These are phyloP conservation scores for Amniculicola lignicola DNA, from an alignment of 495 filamentous ascomycete species.

Conservation along the genomic window DNA sequence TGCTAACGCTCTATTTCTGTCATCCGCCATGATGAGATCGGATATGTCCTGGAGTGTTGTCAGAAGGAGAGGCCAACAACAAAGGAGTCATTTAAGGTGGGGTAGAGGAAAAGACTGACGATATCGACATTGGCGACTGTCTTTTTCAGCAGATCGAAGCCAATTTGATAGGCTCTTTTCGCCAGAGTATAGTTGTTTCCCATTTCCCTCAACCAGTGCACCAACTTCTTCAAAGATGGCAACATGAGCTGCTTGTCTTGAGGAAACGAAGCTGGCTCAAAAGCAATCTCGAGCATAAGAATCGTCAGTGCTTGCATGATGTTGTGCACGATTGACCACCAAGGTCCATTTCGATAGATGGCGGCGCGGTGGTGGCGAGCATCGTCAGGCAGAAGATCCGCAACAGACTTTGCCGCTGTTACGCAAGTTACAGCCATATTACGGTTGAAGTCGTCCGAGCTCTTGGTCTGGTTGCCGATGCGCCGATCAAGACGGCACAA, in stretches of 20 bases:
- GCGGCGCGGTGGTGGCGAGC: slow-evolving; percentile 26
- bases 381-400: slow-evolving; percentile 52
- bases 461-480: slow-evolving; percentile 45
- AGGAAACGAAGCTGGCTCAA: background rate
- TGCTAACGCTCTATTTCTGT: background rate
- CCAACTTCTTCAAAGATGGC: slow-evolving; percentile 17
- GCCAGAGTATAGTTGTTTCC: slow-evolving; percentile 17
- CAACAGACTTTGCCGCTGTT: slow-evolving; percentile 53
- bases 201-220: slow-evolving; percentile 19
- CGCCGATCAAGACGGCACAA: slow-evolving; percentile 53
- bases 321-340: slow-evolving; percentile 64
- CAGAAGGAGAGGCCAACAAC: too few species aligned
- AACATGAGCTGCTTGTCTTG: slow-evolving; percentile 5
- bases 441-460: slow-evolving; percentile 50
- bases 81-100: background rate
- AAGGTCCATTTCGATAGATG: slow-evolving; percentile 54
- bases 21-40: too few species aligned
- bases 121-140: background rate
- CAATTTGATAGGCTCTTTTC: slow-evolving; percentile 8
- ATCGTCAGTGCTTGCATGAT: slow-evolving; percentile 60
- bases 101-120: slow-evolving; percentile 1
- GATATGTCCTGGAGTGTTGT: too few species aligned
- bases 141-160: slow-evolving; percentile 8
- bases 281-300: slow-evolving; percentile 52
- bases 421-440: slow-evolving; percentile 57